phyloP scores from a whole-genome alignment of 441 rosid species.

The Rhodomyrtus psidioides region DNA sequence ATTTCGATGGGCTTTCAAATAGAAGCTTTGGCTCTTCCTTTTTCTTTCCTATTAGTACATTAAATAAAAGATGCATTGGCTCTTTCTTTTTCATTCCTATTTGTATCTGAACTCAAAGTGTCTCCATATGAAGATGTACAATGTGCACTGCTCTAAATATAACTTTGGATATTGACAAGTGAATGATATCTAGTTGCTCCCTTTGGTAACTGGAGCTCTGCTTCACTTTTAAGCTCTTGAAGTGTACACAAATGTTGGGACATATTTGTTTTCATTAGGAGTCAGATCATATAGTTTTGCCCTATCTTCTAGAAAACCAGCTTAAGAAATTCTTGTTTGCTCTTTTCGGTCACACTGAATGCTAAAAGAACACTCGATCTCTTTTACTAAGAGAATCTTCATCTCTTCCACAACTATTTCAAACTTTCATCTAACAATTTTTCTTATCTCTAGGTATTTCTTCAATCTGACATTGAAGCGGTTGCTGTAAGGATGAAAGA shows the following conservation, averaged over 20 bases:
- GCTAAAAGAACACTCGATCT: background rate
- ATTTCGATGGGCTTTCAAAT: background rate
- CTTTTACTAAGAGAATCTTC: background rate
- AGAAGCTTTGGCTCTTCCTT: background rate
- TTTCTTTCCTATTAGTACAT: background rate
- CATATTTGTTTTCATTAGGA: background rate
- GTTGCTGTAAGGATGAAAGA: constrained; percentile 59
- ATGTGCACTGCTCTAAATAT: background rate
- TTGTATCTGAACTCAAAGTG: background rate
- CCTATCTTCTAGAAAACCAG: background rate
- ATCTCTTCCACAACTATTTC: background rate
- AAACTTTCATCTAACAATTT: background rate
- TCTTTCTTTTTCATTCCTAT: too few relatives aligned
- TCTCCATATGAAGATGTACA: background rate
- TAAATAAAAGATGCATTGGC: background rate
- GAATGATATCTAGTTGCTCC: background rate
- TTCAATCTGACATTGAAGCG: constrained; percentile 60
- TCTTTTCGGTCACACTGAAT: background rate
- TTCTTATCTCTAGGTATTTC: constrained; percentile 32
- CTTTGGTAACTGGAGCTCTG: background rate
- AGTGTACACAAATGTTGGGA: background rate
- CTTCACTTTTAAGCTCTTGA: background rate
- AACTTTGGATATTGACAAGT: background rate
- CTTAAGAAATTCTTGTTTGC: background rate
- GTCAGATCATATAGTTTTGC: background rate